Base-by-base conservation (phyloP, 192 early-diverging fungal genomes). In the Mortierella hygrophila region DNA sequence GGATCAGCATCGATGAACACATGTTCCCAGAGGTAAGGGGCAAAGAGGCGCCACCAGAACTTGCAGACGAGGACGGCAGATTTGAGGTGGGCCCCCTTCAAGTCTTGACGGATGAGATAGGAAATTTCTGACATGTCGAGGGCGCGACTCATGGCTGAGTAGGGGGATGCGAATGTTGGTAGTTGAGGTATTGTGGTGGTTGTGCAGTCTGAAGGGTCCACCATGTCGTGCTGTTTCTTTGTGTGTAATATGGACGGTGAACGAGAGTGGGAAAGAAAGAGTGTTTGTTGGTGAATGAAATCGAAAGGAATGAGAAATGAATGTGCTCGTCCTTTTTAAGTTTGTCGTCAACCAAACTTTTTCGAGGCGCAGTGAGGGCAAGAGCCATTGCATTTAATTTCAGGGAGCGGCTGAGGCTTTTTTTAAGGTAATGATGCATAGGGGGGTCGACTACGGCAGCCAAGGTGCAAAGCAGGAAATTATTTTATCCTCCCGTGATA, bases 1-100 rank as follows among this genome's bases (percentile, higher is more conserved):
- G 70, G 80, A 38, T 82, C 55, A 5, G 80, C 38, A 32, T 82
- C 80, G 20, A 82, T 76, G 37, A 76, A 82, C 1, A 82, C 49
- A 20, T 47, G 75, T n/a, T 82, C 80, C 80, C 80, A 82, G 8
- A 82, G 74, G 23, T 76, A 82, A 32, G 80, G 80, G 0, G 47
- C 80, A 72, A 82, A 82, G 11, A 68, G 11, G 37, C 46, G 29
- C 80, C 80, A 82, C 80, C 80, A 82, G 2, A 55, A 49, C 8
- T 26, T 52, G 38, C 71, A 52, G 18, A 52, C 49, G 16, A 52
- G 49, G 49, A 52, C 49, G 49, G 49, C 49, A 3, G 49, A 52
- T 6, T 52, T 52, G 4, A 52, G 49, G 20, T 52, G 49, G 5
- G 0, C 5, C 0, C 49, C 49, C 18, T 52, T 68, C 10, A 82